These are phyloP conservation scores for Kwoniella europaea DNA, from an alignment of 768 basidiomycete genomes.

Conservation along the genomic window DNA sequence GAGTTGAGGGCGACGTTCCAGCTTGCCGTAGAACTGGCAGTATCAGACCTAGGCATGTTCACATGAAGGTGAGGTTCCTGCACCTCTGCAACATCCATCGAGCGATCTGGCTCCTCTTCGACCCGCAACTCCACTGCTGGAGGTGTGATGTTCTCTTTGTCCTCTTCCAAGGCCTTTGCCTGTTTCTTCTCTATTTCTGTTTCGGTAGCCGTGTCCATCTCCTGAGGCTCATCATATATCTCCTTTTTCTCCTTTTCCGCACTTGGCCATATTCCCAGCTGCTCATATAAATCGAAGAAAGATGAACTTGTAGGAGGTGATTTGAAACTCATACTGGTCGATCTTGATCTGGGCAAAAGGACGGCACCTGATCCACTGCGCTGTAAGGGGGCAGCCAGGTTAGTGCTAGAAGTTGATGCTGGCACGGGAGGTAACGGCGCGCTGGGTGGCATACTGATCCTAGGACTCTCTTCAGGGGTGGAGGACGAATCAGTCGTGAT, in stretches of 20 bases:
- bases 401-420: not conserved
- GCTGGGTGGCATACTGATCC: constrained; percentile 26
- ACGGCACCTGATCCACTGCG: constrained; percentile 32
- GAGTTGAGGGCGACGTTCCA: constrained; percentile 47
- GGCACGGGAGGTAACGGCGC: constrained; percentile 26
- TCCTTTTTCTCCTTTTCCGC: constrained; percentile 16
- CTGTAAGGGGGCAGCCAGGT: constrained; percentile 16
- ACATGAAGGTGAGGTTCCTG: not conserved
- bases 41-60: constrained; percentile 1
- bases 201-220: not conserved
- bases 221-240: not conserved
- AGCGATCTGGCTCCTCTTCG: not conserved
- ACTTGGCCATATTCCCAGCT: constrained; percentile 55
- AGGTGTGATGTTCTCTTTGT: not conserved
- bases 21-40: constrained; percentile 34
- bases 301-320: constrained; percentile 51
- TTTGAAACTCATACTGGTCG: constrained; percentile 50
- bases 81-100: not conserved
- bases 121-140: not conserved
- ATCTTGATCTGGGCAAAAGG: constrained; percentile 46
- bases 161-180: constrained; percentile 1
- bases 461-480: constrained; percentile 9
- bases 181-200: not conserved
- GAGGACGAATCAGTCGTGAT: constrained; percentile 28
- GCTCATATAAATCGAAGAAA: constrained; percentile 56